These are phyloP conservation scores for Psilocybe azurescens DNA, from an alignment of 768 basidiomycete species.

Conservation along the genomic window DNA sequence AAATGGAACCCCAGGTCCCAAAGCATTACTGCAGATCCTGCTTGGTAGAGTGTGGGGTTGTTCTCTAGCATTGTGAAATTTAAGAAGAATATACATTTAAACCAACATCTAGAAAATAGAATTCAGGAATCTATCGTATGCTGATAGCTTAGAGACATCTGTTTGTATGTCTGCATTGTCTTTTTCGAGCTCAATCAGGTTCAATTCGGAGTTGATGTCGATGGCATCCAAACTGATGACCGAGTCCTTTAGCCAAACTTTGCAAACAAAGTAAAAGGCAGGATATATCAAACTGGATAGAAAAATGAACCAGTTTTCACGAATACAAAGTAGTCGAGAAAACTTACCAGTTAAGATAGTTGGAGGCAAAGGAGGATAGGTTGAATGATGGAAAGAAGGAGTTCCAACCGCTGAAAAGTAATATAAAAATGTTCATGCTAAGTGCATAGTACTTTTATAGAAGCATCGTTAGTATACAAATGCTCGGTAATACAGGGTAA, in stretches of 20 bases:
- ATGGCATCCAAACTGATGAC: constrained; percentile 26
- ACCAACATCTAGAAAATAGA: constrained; percentile 21
- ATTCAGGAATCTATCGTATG: constrained; percentile 29
- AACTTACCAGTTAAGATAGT: constrained; percentile 36
- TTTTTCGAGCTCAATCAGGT: constrained; percentile 22
- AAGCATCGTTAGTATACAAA: background rate
- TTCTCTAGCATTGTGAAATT: constrained; percentile 19
- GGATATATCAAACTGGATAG: constrained; percentile 30
- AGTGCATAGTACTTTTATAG: constrained; percentile 31
- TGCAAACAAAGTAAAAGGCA: constrained; percentile 30
- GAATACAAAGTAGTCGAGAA: background rate
- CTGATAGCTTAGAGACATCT: constrained; percentile 1
- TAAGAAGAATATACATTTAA: background rate
- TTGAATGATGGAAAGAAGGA: constrained; percentile 32
- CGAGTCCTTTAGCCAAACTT: constrained; percentile 27
- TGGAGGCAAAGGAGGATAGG: constrained; percentile 29
- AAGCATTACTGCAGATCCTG: constrained; percentile 51
- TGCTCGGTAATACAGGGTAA: background rate
- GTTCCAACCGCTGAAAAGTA: constrained; percentile 35
- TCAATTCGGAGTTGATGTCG: constrained; percentile 29
- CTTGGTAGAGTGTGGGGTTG: constrained; percentile 62
- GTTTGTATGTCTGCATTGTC: background rate
- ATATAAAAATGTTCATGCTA: constrained; percentile 30
- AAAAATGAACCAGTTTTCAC: background rate
- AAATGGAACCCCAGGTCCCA: constrained; percentile 68